Evolutionary conservation across 495 filamentous ascomycete genomes (phyloP), one percentile per base, ranked within the genome.

Genomic region (Saxispiralis lemnorum): DNA sequence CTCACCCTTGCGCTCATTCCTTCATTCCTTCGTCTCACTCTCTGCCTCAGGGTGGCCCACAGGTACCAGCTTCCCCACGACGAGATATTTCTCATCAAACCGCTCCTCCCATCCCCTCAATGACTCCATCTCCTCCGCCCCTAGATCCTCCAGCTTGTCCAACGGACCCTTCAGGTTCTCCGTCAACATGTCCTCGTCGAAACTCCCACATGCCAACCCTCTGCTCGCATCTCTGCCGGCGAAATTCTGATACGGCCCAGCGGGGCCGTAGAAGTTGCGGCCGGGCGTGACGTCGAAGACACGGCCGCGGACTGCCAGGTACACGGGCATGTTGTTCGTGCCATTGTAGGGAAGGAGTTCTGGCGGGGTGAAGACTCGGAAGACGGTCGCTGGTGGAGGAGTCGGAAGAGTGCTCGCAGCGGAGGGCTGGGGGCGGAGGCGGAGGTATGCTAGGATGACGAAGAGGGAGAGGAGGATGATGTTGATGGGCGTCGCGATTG

Each of bases 121-220:
- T 35, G 84, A 79, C 56, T 85, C 83, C 62, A 79, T 66, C 68
- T 95, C 76, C 21, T 93, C 86, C 0, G 56, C 62, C 12, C 71
- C 75, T 38, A 97, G 63, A 38, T 79, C 84, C 41, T 73, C 67
- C 18, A 96, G 68, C 37, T 69, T 76, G 61, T 97, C 92, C 45
- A 97, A 63, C 18, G 87, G 86, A 2, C 75, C 85, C 35, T 87
- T 72, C 41, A 96, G 61, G 59, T 94, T 81, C 65, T 92, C 79
- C 31, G 89, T 96, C 65, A 96, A 63, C 89, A 96, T 93, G 4
- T 85, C 79, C 66, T 85, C 79, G 56, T 95, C 92, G 59, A 97
- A 96, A 64, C 84, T 93, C 50, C 85, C 82, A 62, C 71, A 81
- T 2, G 89, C 92, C 48, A 97, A 63, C 9, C 89, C 89, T 37